phyloP scores from a whole-genome alignment of 208 protist species.

The Crithidia brevicula region DNA sequence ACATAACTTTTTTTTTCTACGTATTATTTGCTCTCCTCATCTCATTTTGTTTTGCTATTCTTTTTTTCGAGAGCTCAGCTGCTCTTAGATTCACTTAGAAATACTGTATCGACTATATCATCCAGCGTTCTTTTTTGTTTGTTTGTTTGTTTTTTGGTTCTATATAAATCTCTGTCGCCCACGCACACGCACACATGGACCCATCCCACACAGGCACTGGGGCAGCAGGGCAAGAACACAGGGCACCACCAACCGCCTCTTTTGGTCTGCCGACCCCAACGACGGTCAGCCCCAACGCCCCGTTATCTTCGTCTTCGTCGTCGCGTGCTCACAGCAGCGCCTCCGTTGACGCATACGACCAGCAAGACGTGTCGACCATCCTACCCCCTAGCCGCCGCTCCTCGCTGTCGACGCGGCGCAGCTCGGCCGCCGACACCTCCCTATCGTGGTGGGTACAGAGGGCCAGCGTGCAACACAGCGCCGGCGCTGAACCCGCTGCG shows the following conservation, averaged over 20 bases:
- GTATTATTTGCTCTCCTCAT: not conserved
- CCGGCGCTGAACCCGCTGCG: not conserved
- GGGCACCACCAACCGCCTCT: no score
- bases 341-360: constrained; percentile 14
- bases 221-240: not conserved
- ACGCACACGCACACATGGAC: not conserved
- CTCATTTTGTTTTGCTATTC: not conserved
- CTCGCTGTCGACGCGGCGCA: constrained; percentile 3
- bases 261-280: no score
- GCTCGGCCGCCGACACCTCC: not conserved
- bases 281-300: not conserved
- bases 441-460: not conserved
- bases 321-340: not conserved
- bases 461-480: not conserved
- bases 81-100: no score
- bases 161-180: no score
- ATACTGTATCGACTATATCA: no score
- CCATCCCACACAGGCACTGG: not conserved
- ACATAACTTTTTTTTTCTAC: not conserved
- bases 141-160: no score
- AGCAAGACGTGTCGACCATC: constrained; percentile 4
- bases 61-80: no score
- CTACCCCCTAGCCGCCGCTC: constrained; percentile 23
- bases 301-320: not conserved
- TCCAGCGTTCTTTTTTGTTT: no score